These are phyloP conservation scores for Chlamydomonas sp. DNA, from an alignment of 139 green algal genomes.

Conservation along the genomic window DNA sequence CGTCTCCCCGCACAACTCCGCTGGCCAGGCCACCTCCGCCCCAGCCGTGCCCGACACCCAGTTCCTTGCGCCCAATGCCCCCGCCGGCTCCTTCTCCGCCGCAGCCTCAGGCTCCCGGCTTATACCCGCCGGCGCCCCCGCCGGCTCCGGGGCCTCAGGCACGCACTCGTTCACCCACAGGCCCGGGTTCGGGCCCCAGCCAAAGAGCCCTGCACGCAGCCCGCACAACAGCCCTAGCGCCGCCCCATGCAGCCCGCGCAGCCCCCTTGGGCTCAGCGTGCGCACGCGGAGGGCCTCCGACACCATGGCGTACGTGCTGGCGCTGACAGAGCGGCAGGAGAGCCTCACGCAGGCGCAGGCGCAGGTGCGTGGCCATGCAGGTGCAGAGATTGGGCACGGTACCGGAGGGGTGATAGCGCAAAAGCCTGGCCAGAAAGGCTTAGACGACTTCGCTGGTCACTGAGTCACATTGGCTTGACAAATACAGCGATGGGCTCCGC, in stretches of 20 bases:
- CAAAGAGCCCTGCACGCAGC: not conserved
- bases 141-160: not conserved
- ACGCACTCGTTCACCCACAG: not conserved
- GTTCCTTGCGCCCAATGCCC: not conserved
- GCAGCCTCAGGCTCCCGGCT: not conserved
- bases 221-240: not conserved
- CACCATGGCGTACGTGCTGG: constrained; percentile 26
- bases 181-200: not conserved
- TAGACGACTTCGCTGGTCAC: no score
- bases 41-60: no score
- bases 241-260: constrained; percentile 2
- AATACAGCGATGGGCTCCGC: no score
- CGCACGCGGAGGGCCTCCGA: constrained; percentile 14
- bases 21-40: not conserved
- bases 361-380: not conserved
- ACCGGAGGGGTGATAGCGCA: not conserved
- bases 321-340: constrained; percentile 29
- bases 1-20: constrained; percentile 18
- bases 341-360: constrained; percentile 20
- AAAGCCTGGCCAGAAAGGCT: no score
- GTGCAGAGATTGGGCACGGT: not conserved
- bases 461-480: no score
- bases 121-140: constrained; percentile 7
- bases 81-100: not conserved
- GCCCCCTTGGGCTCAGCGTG: constrained; percentile 1